phyloP scores from a whole-genome alignment of 2,329 filamentous ascomycete species.

The Fusarium circinatum region DNA sequence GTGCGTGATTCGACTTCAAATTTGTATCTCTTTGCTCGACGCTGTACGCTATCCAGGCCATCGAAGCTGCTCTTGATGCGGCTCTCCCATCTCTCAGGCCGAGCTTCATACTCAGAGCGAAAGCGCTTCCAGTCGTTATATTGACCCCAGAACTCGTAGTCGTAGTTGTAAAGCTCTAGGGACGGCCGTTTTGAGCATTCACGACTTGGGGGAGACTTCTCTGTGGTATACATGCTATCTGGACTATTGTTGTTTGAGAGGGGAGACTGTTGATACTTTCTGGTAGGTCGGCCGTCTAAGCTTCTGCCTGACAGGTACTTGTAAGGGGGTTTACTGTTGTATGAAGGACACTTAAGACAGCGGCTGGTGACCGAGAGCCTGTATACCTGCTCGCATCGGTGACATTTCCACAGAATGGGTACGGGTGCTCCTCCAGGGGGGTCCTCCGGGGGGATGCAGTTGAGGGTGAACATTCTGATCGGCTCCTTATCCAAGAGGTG shows the following conservation, averaged over 20 bases:
- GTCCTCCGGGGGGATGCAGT: not conserved
- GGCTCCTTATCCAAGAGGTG: not conserved
- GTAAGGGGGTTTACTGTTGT: not conserved
- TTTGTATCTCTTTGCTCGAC: not conserved
- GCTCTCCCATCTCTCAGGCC: slow-evolving; percentile 11
- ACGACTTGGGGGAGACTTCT: not conserved
- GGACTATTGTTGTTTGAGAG: not conserved
- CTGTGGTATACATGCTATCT: not conserved
- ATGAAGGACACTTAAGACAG: slow-evolving; percentile 10
- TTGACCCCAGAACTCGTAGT: slow-evolving; percentile 47
- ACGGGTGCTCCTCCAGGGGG: not conserved
- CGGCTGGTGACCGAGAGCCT: slow-evolving; percentile 25
- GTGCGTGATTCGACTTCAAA: not conserved
- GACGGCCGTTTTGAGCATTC: not conserved
- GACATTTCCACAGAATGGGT: slow-evolving; percentile 45
- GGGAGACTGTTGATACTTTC: not conserved
- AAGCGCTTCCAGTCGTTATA: slow-evolving; percentile 47
- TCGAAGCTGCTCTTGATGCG: not conserved
- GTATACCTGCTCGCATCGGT: slow-evolving; percentile 44
- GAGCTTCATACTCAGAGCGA: not conserved
- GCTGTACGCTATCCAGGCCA: not conserved
- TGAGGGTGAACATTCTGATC: not conserved
- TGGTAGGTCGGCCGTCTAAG: not conserved
- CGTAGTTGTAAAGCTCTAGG: slow-evolving; percentile 25
- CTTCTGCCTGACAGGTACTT: not conserved